phyloP scores from a whole-genome alignment of 2,329 filamentous ascomycete genomes.

The Calonectria hawksworthii region DNA sequence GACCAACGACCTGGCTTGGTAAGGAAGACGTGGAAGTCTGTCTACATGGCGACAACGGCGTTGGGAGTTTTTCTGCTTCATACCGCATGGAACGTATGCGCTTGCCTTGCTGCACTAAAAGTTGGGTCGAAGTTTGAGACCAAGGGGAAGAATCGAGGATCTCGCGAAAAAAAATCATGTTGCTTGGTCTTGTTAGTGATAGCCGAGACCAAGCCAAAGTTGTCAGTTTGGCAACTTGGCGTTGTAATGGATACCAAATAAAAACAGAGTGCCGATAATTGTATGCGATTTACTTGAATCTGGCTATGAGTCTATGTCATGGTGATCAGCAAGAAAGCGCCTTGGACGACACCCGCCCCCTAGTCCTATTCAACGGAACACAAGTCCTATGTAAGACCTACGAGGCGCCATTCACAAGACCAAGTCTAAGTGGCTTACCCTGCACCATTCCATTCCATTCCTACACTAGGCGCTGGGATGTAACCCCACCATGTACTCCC shows the following conservation, averaged over 20 bases:
- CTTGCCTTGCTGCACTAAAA: slow-evolving; percentile 4
- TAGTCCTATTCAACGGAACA: background rate
- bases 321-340: background rate
- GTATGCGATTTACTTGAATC: background rate
- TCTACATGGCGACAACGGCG: slow-evolving; percentile 33
- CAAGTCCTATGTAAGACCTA: background rate
- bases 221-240: slow-evolving; percentile 2
- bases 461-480: slow-evolving; percentile 3
- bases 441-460: slow-evolving; percentile 7
- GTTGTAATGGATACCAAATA: slow-evolving; percentile 34
- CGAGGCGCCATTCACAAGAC: background rate
- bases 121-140: slow-evolving; percentile 3
- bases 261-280: slow-evolving; percentile 2
- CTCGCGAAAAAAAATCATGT: background rate
- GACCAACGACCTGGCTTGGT: slow-evolving; percentile 60
- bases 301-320: background rate
- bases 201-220: background rate
- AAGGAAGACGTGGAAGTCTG: slow-evolving; percentile 26
- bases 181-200: background rate
- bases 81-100: slow-evolving; percentile 15
- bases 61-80: slow-evolving; percentile 39
- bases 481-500: slow-evolving; percentile 3
- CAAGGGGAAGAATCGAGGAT: background rate
- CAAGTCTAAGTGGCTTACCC: slow-evolving; percentile 30
- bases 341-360: background rate